Conservation (phyloP, 768 basidiomycete genomes). For the Mrakia gelida region DNA sequence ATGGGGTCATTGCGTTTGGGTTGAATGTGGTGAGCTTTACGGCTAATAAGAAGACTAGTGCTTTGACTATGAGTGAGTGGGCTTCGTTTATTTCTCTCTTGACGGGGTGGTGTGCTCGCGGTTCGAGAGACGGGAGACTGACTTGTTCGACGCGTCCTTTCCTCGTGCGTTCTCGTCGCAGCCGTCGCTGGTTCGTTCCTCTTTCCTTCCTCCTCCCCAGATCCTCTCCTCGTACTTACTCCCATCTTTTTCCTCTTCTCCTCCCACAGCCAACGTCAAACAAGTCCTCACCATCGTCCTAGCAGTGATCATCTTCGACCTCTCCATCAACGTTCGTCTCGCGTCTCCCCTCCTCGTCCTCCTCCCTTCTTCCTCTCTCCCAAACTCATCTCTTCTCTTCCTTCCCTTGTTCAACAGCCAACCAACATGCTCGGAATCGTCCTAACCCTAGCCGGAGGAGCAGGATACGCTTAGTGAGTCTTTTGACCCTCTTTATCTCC, state of each 20-base stretch:
- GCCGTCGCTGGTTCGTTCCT: not conserved
- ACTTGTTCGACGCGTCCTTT: not conserved
- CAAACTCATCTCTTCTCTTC: not conserved
- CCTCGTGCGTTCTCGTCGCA: too few relatives aligned
- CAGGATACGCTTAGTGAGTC: constrained; percentile 57
- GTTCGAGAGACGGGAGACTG: too few relatives aligned
- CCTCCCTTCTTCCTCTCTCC: not conserved
- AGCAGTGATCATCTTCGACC: constrained; percentile 75
- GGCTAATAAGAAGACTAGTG: constrained; percentile 87
- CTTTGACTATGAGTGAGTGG: constrained; percentile 88
- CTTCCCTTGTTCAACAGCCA: constrained; percentile 35
- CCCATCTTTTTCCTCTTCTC: not conserved
- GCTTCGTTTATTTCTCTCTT: too few relatives aligned
- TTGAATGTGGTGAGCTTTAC: constrained; percentile 92
- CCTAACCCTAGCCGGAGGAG: constrained; percentile 81
- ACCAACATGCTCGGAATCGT: constrained; percentile 77
- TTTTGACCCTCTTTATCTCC: too few relatives aligned
- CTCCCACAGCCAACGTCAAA: constrained; percentile 70
- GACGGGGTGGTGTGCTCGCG: too few relatives aligned
- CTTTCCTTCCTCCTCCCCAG: not conserved
- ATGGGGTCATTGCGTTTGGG: constrained; percentile 83
- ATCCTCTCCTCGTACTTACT: not conserved
- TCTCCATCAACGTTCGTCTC: constrained; percentile 58
- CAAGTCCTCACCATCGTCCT: constrained; percentile 84
- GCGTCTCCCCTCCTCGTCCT: not conserved